Percentiles rank a stretch among this genome's conserved stretches.
Conservation (phyloP, 345 rosid species). For the Eucalyptus grandis region DNA sequence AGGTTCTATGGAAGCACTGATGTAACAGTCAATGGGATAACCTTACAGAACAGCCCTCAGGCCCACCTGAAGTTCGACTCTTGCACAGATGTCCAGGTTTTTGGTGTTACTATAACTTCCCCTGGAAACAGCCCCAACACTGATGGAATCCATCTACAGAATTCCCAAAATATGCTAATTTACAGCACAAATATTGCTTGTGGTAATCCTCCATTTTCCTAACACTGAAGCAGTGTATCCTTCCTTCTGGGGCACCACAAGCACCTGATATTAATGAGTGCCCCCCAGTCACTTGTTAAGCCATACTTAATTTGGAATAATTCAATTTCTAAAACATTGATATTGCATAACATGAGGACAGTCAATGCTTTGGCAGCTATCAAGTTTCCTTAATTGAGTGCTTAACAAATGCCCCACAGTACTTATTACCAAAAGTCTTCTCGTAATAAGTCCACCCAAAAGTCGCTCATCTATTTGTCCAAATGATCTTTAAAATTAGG, state of each 20-base stretch:
- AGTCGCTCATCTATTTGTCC: background rate
- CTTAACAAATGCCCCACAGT: background rate
- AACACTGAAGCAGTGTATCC: background rate
- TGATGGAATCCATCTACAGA: constrained; percentile 83
- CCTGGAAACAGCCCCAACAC: constrained; percentile 81
- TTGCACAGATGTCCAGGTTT: constrained; percentile 56
- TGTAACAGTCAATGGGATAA: constrained; percentile 64
- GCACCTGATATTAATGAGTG: background rate
- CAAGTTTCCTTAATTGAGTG: background rate
- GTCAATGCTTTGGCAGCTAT: background rate
- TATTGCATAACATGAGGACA: background rate
- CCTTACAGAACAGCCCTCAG: constrained; percentile 87
- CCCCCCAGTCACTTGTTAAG: background rate
- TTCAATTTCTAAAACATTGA: background rate
- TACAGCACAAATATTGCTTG: constrained; percentile 46
- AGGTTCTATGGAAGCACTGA: constrained; percentile 73
- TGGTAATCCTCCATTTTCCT: constrained; percentile 27
- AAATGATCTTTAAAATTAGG: background rate
- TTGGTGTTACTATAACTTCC: constrained; percentile 41
- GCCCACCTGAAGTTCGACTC: constrained; percentile 77
- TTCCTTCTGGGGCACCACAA: background rate
- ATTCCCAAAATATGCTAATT: constrained; percentile 56
- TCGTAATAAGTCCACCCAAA: constrained; percentile 41
- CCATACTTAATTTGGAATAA: background rate
- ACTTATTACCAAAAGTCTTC: constrained; percentile 7